Base-by-base conservation (phyloP, 2,329 filamentous ascomycete species). In the Fusarium globosum region DNA sequence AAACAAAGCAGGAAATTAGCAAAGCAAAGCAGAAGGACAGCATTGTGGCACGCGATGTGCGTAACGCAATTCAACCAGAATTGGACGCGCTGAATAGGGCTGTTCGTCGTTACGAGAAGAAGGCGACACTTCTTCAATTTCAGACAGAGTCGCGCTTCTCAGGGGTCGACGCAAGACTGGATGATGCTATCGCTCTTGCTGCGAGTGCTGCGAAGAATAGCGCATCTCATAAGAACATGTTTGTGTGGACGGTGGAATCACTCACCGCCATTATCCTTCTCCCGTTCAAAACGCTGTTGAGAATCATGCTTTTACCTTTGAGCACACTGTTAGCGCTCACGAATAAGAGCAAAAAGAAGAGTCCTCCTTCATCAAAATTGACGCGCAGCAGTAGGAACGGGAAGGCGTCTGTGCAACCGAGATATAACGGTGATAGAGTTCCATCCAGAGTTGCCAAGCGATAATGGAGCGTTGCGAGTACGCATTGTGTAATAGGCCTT, bases 71-170 rank as follows among this genome's bases (percentile, higher is more conserved):
- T 16, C 93, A 95, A 74, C 92, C 94, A 1, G 94, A 98, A 67
- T 87, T 98, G 11, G 95, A 98, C 77, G 94, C 94, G 0, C 85
- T 98, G 38, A 96, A 95, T 76, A 91, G 96, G 53, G 95, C 96
- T 8, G 93, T 98, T 49, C 89, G 96, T 26, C 91, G 94, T 41
- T 97, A 97, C 77, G 96, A 98, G 84, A 98, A 97, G 83, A 93
- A 95, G 77, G 91, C 93, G 9, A 92, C 92, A 1, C 86, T 95
- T 13, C 88, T 95, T 35, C 88, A 93, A 15, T 87, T 92, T 61
- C 92, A 96, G 78, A 94, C 91, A 6, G 94, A 97, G 73, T 88
- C 91, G 14, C 89, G 93, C 30, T 89, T 98, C 65, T 88, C 90
- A 45, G 88, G 90, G 26, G 85, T 97, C 9, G 93, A 97, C 72